A percentile compares a stretch with the other conserved stretches of the same genome.
Evolutionary conservation across 2,329 filamentous ascomycete genomes (phyloP).

Genomic region (Alternaria novae-zelandiae): DNA sequence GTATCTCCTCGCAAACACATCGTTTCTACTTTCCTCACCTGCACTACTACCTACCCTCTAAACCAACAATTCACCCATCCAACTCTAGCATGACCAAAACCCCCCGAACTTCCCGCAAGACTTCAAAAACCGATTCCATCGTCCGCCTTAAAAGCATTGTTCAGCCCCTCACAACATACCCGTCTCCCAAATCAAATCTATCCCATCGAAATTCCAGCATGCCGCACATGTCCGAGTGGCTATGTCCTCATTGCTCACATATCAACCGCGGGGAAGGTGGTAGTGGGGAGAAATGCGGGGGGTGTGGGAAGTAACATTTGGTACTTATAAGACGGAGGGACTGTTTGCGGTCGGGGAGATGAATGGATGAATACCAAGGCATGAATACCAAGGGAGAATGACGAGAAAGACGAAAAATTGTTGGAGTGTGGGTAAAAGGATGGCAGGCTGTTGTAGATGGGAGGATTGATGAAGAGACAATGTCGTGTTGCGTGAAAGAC

Average conservation of each 20-base stretch:
- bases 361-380: too few species aligned
- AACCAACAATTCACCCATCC: too few species aligned
- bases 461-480: too few species aligned
- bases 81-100: not conserved
- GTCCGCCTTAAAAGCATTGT: not conserved
- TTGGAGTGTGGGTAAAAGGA: too few species aligned
- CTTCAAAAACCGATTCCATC: not conserved
- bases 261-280: slow-evolving; percentile 1
- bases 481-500: too few species aligned
- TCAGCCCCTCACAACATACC: not conserved
- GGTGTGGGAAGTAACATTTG: too few species aligned
- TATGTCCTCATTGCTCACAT: not conserved
- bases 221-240: not conserved
- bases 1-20: not conserved
- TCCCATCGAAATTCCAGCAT: not conserved
- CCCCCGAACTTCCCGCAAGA: not conserved
- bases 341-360: not conserved
- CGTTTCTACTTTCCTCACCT: not conserved
- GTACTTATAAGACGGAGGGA: not conserved
- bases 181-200: not conserved
- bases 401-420: too few species aligned
- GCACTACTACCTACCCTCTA: not conserved
- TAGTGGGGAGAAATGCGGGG: not conserved
- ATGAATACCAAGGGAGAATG: too few species aligned
- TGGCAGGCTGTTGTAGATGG: too few species aligned